These are phyloP conservation scores for Trametes elegans DNA, from an alignment of 768 basidiomycete species.

Conservation along the genomic window DNA sequence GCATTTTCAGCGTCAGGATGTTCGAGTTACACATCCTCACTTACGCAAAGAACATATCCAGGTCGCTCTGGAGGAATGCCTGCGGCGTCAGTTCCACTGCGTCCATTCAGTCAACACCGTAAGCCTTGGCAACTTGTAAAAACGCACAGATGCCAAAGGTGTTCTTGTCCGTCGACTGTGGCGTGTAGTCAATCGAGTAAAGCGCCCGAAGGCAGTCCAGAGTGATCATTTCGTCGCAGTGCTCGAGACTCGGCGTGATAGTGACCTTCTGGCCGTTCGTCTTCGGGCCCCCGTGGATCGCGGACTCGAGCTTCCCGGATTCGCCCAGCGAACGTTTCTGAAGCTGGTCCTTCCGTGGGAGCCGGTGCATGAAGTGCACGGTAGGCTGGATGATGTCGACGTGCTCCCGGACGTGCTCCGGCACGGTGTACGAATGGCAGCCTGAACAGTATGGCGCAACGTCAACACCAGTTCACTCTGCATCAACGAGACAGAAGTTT, in stretches of 20 bases:
- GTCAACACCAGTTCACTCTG: not conserved
- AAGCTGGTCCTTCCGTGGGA: conserved; percentile 30
- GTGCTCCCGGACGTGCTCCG: conserved; percentile 52
- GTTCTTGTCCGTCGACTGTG: conserved; percentile 27
- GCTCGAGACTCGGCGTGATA: conserved; percentile 19
- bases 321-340: conserved; percentile 35
- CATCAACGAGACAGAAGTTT: conserved; percentile 28
- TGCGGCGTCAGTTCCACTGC: conserved; percentile 44
- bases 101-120: not conserved
- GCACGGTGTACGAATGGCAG: conserved; percentile 66
- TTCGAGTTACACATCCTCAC: not conserved
- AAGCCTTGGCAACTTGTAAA: not conserved
- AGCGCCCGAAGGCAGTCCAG: conserved; percentile 31
- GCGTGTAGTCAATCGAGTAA: conserved; percentile 30
- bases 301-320: conserved; percentile 7
- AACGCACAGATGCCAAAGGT: conserved; percentile 31
- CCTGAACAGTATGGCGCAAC: conserved; percentile 20
- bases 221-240: conserved; percentile 31
- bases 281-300: conserved; percentile 10
- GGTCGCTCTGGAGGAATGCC: conserved; percentile 41
- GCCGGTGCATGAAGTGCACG: conserved; percentile 50
- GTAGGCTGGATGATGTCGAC: conserved; percentile 71
- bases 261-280: conserved; percentile 17
- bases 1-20: not conserved
- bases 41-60: conserved; percentile 39